Conservation (phyloP, 2,329 filamentous ascomycete genomes). For the Pseudonectria buxi region DNA sequence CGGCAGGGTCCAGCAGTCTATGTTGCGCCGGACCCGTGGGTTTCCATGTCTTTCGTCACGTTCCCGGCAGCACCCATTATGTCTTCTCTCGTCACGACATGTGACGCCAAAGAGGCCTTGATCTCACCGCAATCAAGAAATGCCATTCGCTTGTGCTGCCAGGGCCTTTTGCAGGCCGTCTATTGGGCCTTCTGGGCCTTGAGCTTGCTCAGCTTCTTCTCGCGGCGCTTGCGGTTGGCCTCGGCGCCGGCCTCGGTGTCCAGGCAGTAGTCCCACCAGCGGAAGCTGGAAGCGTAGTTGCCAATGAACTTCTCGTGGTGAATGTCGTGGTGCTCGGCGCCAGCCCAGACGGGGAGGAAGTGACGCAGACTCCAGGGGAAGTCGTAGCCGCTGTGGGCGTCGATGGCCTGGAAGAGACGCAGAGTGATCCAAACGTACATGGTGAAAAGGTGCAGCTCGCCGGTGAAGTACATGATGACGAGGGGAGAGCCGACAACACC, state of each 20-base stretch:
- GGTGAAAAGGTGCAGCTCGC: slow-evolving; percentile 87
- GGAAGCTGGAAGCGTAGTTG: slow-evolving; percentile 96
- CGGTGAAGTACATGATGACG: slow-evolving; percentile 73
- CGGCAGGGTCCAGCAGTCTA: slow-evolving; percentile 12
- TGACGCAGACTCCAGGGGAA: slow-evolving; percentile 97
- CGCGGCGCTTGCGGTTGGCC: slow-evolving; percentile 75
- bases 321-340: slow-evolving; percentile 90
- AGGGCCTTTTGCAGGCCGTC: slow-evolving; percentile 12
- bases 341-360: slow-evolving; percentile 96
- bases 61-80: no score
- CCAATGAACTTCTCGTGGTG: slow-evolving; percentile 99
- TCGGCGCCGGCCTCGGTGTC: slow-evolving; percentile 91
- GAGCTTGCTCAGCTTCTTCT: slow-evolving; percentile 63
- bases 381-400: slow-evolving; percentile 95
- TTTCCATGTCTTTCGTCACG: slow-evolving; percentile 11
- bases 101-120: slow-evolving; percentile 5
- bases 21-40: slow-evolving; percentile 4
- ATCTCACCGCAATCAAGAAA: slow-evolving; percentile 20
- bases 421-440: slow-evolving; percentile 97
- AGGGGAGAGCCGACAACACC: slow-evolving; percentile 80
- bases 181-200: slow-evolving; percentile 62
- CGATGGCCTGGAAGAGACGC: slow-evolving; percentile 94
- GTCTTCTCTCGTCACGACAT: no score
- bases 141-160: slow-evolving; percentile 2
- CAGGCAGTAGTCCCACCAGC: slow-evolving; percentile 95